Evolutionary conservation across 73 alveolate species (phyloP).

Genomic region (Stentor roeselii): DNA sequence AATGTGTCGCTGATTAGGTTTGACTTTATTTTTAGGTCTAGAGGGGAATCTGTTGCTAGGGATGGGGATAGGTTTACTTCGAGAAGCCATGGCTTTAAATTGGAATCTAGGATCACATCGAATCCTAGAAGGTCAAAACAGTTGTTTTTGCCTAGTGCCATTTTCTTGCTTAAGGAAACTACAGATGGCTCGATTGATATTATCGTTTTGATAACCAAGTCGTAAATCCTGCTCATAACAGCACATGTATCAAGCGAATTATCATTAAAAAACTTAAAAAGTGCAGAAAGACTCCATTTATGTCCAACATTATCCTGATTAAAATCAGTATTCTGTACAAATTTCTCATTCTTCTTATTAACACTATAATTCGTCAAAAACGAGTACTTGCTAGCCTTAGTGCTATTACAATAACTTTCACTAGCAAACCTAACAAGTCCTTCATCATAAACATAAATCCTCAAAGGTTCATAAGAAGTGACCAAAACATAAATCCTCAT

Average conservation of each 20-base stretch:
- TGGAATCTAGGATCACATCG: constrained; percentile 75
- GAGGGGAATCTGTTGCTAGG: constrained; percentile 76
- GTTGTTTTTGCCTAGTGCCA: constrained; percentile 59
- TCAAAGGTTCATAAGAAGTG: constrained; percentile 74
- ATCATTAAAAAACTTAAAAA: constrained; percentile 67
- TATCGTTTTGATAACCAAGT: constrained; percentile 68
- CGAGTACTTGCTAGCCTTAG: constrained; percentile 61
- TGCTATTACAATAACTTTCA: constrained; percentile 66
- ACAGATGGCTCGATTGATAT: constrained; percentile 62
- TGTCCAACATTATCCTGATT: constrained; percentile 80
- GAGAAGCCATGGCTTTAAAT: constrained; percentile 84
- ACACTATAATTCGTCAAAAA: constrained; percentile 80
- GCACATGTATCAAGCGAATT: constrained; percentile 64
- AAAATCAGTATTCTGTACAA: constrained; percentile 54
- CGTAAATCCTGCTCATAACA: constrained; percentile 76
- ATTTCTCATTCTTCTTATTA: constrained; percentile 79
- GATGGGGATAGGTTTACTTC: constrained; percentile 89
- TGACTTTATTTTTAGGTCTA: constrained; percentile 77
- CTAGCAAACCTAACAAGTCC: constrained; percentile 81
- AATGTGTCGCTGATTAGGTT: constrained; percentile 78
- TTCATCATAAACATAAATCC: constrained; percentile 73
- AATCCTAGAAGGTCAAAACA: constrained; percentile 83
- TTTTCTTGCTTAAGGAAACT: constrained; percentile 57
- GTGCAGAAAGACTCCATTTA: constrained; percentile 74
- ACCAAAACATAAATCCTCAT: constrained; percentile 76